Evolutionary conservation across 768 basidiomycete species (phyloP).

Genomic region (Calocera viscosa): DNA sequence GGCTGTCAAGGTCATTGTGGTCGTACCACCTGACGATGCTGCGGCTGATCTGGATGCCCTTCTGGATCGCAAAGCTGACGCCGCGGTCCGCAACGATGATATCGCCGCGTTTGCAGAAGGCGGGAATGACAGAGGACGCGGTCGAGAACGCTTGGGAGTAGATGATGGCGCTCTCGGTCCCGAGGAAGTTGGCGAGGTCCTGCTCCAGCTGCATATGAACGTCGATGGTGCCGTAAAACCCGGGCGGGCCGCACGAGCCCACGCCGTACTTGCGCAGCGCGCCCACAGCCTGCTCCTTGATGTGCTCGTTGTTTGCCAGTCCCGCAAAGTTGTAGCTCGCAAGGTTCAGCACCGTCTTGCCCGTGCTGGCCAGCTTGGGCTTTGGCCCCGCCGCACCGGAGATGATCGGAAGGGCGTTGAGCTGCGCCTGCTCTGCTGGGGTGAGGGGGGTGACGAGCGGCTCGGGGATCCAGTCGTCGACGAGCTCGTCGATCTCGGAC

Average conservation of each 20-base stretch:
- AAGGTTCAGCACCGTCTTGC: slow-evolving; percentile 71
- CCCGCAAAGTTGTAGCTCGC: slow-evolving; percentile 88
- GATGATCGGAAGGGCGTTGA: slow-evolving; percentile 65
- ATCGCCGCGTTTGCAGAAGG: slow-evolving; percentile 95
- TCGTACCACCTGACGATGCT: slow-evolving; percentile 91
- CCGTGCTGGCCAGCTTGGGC: slow-evolving; percentile 58
- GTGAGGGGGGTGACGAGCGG: slow-evolving; percentile 56
- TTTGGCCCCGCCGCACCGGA: slow-evolving; percentile 70
- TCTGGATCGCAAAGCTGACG: slow-evolving; percentile 92
- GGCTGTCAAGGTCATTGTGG: slow-evolving; percentile 82
- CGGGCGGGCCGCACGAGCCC: slow-evolving; percentile 89
- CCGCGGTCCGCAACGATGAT: slow-evolving; percentile 96
- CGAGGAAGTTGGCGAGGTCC: slow-evolving; percentile 82
- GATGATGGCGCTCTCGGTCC: slow-evolving; percentile 76
- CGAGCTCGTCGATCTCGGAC: slow-evolving; percentile 93
- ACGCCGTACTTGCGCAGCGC: slow-evolving; percentile 80
- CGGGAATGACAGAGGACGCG: slow-evolving; percentile 85
- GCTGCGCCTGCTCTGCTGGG: slow-evolving; percentile 48
- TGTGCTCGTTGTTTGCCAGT: slow-evolving; percentile 70
- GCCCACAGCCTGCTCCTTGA: slow-evolving; percentile 76
- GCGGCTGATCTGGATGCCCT: slow-evolving; percentile 86
- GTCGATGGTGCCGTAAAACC: slow-evolving; percentile 93
- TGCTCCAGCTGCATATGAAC: slow-evolving; percentile 83
- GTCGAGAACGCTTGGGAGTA: slow-evolving; percentile 92
- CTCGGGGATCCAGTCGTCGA: slow-evolving; percentile 89